phyloP scores from a whole-genome alignment of 768 basidiomycete species.

The Lyophyllum shimeji region DNA sequence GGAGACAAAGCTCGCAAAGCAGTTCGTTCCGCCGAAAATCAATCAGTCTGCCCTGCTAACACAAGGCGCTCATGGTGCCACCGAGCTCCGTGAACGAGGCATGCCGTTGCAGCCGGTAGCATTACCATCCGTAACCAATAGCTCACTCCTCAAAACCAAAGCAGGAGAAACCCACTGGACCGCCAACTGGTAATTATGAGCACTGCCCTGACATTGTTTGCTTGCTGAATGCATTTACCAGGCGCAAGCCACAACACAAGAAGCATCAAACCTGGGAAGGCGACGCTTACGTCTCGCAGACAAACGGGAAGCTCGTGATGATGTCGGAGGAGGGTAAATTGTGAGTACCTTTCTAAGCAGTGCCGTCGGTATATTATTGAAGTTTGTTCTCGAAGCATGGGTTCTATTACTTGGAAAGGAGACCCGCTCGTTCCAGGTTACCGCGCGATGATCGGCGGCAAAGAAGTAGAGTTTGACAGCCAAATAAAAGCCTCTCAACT shows the following conservation, averaged over 20 bases:
- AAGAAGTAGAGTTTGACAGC: slow-evolving; percentile 61
- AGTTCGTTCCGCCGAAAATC: slow-evolving; percentile 26
- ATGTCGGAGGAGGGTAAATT: slow-evolving; percentile 70
- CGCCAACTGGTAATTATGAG: slow-evolving; percentile 56
- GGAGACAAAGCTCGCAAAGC: slow-evolving; percentile 7
- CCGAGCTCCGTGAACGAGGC: slow-evolving; percentile 21
- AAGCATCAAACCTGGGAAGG: slow-evolving; percentile 91
- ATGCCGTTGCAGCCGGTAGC: slow-evolving; percentile 42
- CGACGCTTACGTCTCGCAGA: slow-evolving; percentile 60
- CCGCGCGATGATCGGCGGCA: slow-evolving; percentile 48
- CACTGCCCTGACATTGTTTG: background rate
- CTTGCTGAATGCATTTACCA: slow-evolving; percentile 23
- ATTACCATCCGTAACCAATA: slow-evolving; percentile 23
- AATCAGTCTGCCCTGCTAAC: slow-evolving; percentile 21
- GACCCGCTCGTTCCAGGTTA: slow-evolving; percentile 48
- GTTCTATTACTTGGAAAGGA: slow-evolving; percentile 61
- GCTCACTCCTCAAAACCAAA: slow-evolving; percentile 14
- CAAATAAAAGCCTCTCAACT: slow-evolving; percentile 50
- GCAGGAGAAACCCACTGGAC: slow-evolving; percentile 53
- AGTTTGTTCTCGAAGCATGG: slow-evolving; percentile 43
- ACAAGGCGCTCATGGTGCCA: slow-evolving; percentile 15
- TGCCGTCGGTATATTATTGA: background rate
- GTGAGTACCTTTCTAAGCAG: slow-evolving; percentile 36
- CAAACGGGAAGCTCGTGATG: slow-evolving; percentile 53
- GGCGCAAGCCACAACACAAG: slow-evolving; percentile 71